These are phyloP conservation scores for Pseudoturritis turrita DNA, from an alignment of 345 rosid species.

Conservation along the genomic window DNA sequence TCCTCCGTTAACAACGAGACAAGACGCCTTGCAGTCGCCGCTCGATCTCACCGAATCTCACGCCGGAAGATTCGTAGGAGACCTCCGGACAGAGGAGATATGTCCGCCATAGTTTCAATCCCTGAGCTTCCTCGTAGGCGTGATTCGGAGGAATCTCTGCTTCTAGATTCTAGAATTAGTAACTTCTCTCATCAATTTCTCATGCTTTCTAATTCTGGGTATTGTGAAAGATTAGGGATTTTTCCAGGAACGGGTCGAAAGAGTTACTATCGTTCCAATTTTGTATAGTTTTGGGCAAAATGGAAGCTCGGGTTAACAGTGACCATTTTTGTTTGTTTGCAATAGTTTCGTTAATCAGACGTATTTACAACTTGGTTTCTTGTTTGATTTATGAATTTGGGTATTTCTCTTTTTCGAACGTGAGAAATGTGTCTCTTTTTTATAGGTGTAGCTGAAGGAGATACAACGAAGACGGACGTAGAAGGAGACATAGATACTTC, in stretches of 20 bases:
- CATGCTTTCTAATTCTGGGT: background rate
- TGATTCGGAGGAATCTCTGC: constrained; percentile 38
- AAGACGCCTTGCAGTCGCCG: constrained; percentile 16
- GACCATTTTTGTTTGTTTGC: background rate
- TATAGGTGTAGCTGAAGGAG: constrained; percentile 57
- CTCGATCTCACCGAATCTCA: constrained; percentile 22
- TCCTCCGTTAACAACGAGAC: background rate
- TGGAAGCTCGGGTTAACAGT: background rate
- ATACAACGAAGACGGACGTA: constrained; percentile 34
- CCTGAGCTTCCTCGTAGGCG: constrained; percentile 41
- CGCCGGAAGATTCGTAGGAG: constrained; percentile 26
- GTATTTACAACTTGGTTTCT: background rate
- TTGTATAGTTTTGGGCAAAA: background rate
- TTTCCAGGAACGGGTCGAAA: background rate
- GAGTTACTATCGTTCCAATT: background rate
- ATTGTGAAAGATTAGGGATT: background rate
- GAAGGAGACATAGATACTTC: constrained; percentile 44
- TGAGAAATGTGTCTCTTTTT: background rate
- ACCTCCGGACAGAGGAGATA: constrained; percentile 23
- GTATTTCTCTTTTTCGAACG: background rate
- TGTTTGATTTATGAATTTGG: background rate
- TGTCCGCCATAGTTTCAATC: constrained; percentile 34
- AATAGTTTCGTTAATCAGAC: too few species aligned
- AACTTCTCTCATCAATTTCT: background rate
- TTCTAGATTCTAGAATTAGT: constrained; percentile 48